These are phyloP conservation scores for barrel medic (Medicago truncatula) DNA, from an alignment of 306 rosid genomes.

Conservation along the genomic window DNA sequence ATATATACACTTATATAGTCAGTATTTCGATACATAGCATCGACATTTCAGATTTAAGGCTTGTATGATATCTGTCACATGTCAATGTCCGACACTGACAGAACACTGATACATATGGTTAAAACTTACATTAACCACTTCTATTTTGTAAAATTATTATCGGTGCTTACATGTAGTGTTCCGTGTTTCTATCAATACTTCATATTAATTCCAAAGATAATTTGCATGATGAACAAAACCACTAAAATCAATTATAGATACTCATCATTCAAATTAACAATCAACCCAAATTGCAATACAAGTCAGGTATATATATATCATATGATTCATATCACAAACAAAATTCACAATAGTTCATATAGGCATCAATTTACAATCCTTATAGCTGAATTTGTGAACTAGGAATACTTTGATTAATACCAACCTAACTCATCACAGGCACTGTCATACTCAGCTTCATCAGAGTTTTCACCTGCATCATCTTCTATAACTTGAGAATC, in stretches of 20 bases:
- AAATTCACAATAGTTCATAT: background rate
- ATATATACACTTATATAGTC: background rate
- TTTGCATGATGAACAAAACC: background rate
- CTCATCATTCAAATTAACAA: slow-evolving; percentile 13
- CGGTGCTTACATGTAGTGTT: background rate
- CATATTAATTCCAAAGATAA: no score
- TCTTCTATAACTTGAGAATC: background rate
- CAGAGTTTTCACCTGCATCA: slow-evolving; percentile 7
- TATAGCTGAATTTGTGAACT: background rate
- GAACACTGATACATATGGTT: background rate
- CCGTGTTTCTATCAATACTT: background rate
- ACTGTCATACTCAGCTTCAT: slow-evolving; percentile 25
- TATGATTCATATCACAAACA: slow-evolving; percentile 6
- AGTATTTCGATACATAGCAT: background rate
- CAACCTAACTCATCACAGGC: slow-evolving; percentile 25
- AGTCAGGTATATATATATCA: slow-evolving; percentile 2
- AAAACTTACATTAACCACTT: background rate
- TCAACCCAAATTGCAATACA: background rate
- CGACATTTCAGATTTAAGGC: background rate
- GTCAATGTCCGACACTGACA: no score
- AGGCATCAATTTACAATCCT: background rate
- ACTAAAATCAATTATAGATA: background rate
- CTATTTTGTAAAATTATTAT: no score
- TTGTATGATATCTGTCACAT: no score
- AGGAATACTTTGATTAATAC: background rate